phyloP scores from a whole-genome alignment of 2,329 filamentous ascomycete species.

The Beauveria pseudobassiana region DNA sequence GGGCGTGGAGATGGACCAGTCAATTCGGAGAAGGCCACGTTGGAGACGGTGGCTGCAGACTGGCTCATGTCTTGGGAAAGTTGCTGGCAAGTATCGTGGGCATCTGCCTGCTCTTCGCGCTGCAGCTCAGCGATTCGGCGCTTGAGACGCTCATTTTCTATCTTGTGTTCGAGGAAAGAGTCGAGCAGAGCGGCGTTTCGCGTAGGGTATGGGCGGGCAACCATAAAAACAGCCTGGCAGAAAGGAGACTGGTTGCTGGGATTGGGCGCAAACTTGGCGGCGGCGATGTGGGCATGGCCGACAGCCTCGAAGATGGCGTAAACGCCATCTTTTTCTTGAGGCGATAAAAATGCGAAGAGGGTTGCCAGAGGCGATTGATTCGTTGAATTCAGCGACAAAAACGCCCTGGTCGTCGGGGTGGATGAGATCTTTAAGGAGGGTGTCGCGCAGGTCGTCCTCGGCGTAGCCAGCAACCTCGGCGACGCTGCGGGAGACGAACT shows the following conservation, averaged over 20 bases:
- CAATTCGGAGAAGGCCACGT: slow-evolving; percentile 43
- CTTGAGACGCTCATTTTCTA: slow-evolving; percentile 83
- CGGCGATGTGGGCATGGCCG: slow-evolving; percentile 81
- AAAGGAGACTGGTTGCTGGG: slow-evolving; percentile 59
- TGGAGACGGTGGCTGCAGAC: slow-evolving; percentile 40
- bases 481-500: slow-evolving; percentile 78
- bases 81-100: slow-evolving; percentile 55
- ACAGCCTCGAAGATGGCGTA: slow-evolving; percentile 85
- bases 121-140: slow-evolving; percentile 80
- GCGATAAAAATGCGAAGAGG: slow-evolving; percentile 75
- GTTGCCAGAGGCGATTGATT: slow-evolving; percentile 76
- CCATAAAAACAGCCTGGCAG: slow-evolving; percentile 89
- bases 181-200: slow-evolving; percentile 80
- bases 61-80: slow-evolving; percentile 46
- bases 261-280: slow-evolving; percentile 55
- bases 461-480: slow-evolving; percentile 69
- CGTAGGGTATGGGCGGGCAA: slow-evolving; percentile 82
- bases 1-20: slow-evolving; percentile 27
- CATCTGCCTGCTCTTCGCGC: slow-evolving; percentile 76
- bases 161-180: slow-evolving; percentile 93
- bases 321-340: slow-evolving; percentile 64
- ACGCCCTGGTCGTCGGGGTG: slow-evolving; percentile 79
- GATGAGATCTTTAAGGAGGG: slow-evolving; percentile 72
- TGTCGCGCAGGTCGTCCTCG: slow-evolving; percentile 61
- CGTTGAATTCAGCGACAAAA: slow-evolving; percentile 82